phyloP scores from a whole-genome alignment of 2,329 filamentous ascomycete genomes.

The Alternaria triticina region DNA sequence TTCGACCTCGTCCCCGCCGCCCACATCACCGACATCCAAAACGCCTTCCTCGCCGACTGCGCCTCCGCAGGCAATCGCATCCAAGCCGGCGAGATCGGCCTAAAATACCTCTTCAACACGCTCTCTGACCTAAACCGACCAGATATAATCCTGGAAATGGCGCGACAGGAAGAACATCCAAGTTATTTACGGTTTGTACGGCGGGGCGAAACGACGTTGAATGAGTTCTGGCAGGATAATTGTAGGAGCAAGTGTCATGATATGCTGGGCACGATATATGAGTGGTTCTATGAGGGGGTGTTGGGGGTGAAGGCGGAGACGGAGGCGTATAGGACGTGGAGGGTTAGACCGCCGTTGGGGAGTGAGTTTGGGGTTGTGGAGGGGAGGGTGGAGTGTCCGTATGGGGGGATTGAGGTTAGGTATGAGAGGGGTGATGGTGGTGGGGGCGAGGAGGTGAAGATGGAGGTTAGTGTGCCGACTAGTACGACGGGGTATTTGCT shows the following conservation, averaged over 20 bases:
- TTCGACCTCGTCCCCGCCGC: conserved; percentile 39
- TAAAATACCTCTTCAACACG: conserved; percentile 53
- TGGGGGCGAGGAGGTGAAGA: not conserved
- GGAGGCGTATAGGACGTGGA: conserved; percentile 52
- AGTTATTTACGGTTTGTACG: conserved; percentile 58
- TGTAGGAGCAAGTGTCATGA: conserved; percentile 56
- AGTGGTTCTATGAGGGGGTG: conserved; percentile 56
- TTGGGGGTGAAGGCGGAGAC: conserved; percentile 48
- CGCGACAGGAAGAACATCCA: conserved; percentile 56
- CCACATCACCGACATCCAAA: conserved; percentile 32
- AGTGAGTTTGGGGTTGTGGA: conserved; percentile 51
- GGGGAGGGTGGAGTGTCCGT: conserved; percentile 50
- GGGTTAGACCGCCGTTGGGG: conserved; percentile 48
- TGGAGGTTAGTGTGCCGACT: conserved; percentile 32
- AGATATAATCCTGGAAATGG: conserved; percentile 52
- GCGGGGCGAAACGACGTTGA: conserved; percentile 53
- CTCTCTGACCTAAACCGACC: conserved; percentile 49
- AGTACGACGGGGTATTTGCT: conserved; percentile 25
- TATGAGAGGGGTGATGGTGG: conserved; percentile 14
- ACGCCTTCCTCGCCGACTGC: conserved; percentile 37
- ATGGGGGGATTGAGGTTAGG: conserved; percentile 44
- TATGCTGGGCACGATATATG: conserved; percentile 58
- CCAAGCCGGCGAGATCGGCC: conserved; percentile 52
- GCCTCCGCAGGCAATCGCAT: conserved; percentile 39
- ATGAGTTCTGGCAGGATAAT: conserved; percentile 55